Conservation (phyloP, 495 filamentous ascomycete species). For the Lophium mytilinum region DNA sequence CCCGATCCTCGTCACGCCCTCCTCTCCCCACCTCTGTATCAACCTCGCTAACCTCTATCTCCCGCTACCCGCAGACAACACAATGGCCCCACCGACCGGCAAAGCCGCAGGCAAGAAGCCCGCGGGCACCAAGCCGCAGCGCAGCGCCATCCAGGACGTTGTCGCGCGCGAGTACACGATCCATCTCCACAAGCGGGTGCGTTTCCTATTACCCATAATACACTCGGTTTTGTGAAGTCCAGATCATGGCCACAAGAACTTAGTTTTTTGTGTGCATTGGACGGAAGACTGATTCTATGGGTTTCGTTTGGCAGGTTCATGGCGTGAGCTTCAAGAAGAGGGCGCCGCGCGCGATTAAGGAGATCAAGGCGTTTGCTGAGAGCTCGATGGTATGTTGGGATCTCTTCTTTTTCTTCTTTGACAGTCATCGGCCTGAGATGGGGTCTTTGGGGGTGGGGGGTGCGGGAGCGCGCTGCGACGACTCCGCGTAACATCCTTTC, state of each 20-base stretch:
- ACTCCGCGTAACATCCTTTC: too few relatives aligned
- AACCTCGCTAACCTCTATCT: conserved; percentile 3
- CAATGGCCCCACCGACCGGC: conserved; percentile 6
- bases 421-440: neutral
- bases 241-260: conserved; percentile 27
- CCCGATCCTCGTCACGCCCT: neutral
- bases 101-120: conserved; percentile 26
- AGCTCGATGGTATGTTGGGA: conserved; percentile 81
- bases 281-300: conserved; percentile 32
- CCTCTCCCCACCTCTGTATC: neutral
- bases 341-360: conserved; percentile 95
- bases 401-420: conserved; percentile 2
- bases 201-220: too few relatives aligned
- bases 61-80: conserved; percentile 2
- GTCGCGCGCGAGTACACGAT: conserved; percentile 99
- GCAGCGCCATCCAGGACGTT: conserved; percentile 95
- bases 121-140: conserved; percentile 64
- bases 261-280: conserved; percentile 35
- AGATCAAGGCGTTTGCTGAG: conserved; percentile 87
- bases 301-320: conserved; percentile 57
- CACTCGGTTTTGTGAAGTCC: conserved; percentile 68
- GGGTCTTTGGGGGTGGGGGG: too few relatives aligned
- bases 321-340: conserved; percentile 99
- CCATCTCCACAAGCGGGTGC: conserved; percentile 98
- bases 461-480: too few relatives aligned